Evolutionary conservation across 139 green algal species (phyloP).

Genomic region (Marvania coccoides): DNA sequence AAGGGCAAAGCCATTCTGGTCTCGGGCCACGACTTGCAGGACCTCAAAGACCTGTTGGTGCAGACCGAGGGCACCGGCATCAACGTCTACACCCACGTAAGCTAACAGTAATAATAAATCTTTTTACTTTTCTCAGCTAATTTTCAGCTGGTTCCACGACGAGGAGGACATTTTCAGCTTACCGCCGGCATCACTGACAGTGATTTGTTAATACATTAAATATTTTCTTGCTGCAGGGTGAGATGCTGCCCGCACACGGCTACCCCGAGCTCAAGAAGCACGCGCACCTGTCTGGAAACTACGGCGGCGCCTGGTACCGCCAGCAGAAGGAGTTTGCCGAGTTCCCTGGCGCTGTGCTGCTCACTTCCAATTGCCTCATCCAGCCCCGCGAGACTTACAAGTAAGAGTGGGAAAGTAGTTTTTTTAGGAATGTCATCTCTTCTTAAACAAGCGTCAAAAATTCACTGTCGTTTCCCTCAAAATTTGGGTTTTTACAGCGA

Average conservation of each 20-base stretch:
- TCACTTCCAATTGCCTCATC: constrained; percentile 73
- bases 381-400: constrained; percentile 30
- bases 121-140: too few relatives aligned
- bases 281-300: constrained; percentile 50
- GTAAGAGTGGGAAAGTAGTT: background rate
- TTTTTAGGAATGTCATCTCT: background rate
- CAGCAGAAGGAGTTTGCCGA: constrained; percentile 57
- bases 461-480: too few relatives aligned
- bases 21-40: constrained; percentile 66
- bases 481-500: too few relatives aligned
- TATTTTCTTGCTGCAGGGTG: too few relatives aligned
- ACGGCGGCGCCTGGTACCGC: constrained; percentile 51
- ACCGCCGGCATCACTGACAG: too few relatives aligned
- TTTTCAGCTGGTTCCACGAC: too few relatives aligned
- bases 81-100: constrained; percentile 77
- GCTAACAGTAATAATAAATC: too few relatives aligned
- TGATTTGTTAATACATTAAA: too few relatives aligned
- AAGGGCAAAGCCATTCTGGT: constrained; percentile 64
- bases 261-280: constrained; percentile 61
- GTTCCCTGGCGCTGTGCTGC: constrained; percentile 47
- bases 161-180: too few relatives aligned
- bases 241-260: constrained; percentile 67
- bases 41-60: constrained; percentile 55
- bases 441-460: background rate
- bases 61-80: constrained; percentile 59